Percentiles rank a stretch among this genome's conserved stretches.
Conservation (phyloP, 305 asterid genomes). For the Solanum hybrid region DNA sequence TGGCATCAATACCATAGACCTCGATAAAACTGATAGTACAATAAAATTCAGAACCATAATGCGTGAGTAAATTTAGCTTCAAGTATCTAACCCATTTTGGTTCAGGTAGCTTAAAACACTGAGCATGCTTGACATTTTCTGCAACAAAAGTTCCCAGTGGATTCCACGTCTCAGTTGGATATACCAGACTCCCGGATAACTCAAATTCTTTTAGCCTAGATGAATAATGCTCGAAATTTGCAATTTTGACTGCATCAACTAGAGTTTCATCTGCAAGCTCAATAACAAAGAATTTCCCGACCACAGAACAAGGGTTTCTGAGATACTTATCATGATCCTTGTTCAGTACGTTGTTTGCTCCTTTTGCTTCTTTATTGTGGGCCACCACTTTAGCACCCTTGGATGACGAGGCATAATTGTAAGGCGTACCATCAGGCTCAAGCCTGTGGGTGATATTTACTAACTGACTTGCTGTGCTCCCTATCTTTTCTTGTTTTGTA, state of each 20-base stretch:
- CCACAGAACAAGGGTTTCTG: conserved; percentile 79
- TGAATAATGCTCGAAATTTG: conserved; percentile 87
- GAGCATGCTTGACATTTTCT: conserved; percentile 78
- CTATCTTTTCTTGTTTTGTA: conserved; percentile 42
- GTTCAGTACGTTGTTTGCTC: conserved; percentile 70
- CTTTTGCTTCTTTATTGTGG: conserved; percentile 84
- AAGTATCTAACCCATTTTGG: conserved; percentile 90
- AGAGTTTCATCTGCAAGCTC: conserved; percentile 88
- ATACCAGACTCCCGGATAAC: conserved; percentile 65
- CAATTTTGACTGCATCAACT: conserved; percentile 78
- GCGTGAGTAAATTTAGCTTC: conserved; percentile 66
- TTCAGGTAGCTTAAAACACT: conserved; percentile 73
- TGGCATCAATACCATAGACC: conserved; percentile 94
- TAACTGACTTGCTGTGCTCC: conserved; percentile 34
- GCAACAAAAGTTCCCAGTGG: conserved; percentile 67
- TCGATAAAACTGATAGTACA: conserved; percentile 81
- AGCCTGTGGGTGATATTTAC: conserved; percentile 73
- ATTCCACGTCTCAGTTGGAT: conserved; percentile 77
- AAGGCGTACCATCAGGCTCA: conserved; percentile 84
- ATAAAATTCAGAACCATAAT: conserved; percentile 93
- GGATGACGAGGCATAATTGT: conserved; percentile 83
- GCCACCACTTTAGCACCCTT: conserved; percentile 95
- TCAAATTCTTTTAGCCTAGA: conserved; percentile 82
- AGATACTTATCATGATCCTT: conserved; percentile 89
- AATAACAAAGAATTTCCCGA: conserved; percentile 57